Evolutionary conservation across 2,329 filamentous ascomycete genomes (phyloP).

Genomic region (Dactylellina parvicollis): DNA sequence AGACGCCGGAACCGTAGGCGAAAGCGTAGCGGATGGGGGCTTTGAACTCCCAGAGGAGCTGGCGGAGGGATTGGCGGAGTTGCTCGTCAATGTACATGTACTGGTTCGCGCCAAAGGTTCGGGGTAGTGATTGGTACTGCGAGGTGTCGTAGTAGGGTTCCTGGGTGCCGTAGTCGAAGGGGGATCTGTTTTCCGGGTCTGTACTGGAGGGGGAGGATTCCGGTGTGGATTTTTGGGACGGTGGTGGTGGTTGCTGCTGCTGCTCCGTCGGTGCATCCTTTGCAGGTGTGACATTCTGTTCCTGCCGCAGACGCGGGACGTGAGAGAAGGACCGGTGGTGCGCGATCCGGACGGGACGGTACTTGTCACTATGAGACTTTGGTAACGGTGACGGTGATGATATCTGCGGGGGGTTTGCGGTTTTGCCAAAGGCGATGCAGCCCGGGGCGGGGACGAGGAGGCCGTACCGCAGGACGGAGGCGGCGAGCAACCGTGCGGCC

Average conservation of each 20-base stretch:
- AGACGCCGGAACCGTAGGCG: slow-evolving; percentile 96
- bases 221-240: background rate
- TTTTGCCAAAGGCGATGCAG: slow-evolving; percentile 33
- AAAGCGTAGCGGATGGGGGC: slow-evolving; percentile 96
- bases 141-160: slow-evolving; percentile 48
- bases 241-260: background rate
- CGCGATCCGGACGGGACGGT: background rate
- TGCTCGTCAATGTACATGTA: slow-evolving; percentile 96
- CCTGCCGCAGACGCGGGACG: background rate
- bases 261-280: background rate
- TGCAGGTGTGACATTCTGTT: background rate
- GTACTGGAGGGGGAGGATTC: background rate
- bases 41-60: slow-evolving; percentile 88
- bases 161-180: slow-evolving; percentile 42
- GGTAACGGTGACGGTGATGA: background rate
- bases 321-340: slow-evolving; percentile 21
- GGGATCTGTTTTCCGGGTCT: background rate
- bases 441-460: slow-evolving; percentile 46
- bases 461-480: slow-evolving; percentile 45
- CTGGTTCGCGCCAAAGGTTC: slow-evolving; percentile 92
- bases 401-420: background rate
- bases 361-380: background rate
- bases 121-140: slow-evolving; percentile 67
- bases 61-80: slow-evolving; percentile 87
- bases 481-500: slow-evolving; percentile 34